Base-by-base conservation (phyloP, 2,329 filamentous ascomycete species). In the Pyricularia grisea region DNA sequence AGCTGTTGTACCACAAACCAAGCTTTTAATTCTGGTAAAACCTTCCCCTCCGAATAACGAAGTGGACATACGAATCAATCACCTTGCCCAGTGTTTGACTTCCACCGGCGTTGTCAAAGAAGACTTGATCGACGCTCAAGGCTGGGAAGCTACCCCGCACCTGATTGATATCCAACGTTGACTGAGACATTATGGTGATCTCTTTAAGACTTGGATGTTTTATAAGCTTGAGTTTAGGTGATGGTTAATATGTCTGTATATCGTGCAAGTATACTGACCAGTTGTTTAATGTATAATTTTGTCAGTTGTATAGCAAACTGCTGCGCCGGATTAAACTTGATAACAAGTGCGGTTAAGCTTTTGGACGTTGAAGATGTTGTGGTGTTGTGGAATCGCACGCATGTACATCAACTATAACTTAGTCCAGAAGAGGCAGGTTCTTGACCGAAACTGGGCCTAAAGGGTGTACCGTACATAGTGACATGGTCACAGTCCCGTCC, bases 51-150 rank as follows among this genome's bases (percentile, higher is more conserved):
- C 12, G 12, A 12, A 36, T 4, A 36, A 25, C 55, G 55, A 60
- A 2, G 9, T 25, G n/a, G n/a, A 78, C 84, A 78, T 76, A 91
- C 88, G 85, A 84, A 69, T 90, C 85, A 70, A 90, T 87, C 20
- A 92, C 92, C 20, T 84, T 81, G 30, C 85, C 86, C 3, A 94
- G 79, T 0, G 87, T 83, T 74, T 94, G 91, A 74, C 88, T 92
- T 55, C 91, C 91, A 23, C 91, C 91, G 12, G 90, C 92, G 75
- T 94, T 94, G 75, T 94, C 91, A 72, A 94, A 85, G 76, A 86
- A 93, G 67, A 93, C 83, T 74, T 93, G 90, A 65, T 88, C 69
- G 68, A 81, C 70, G 60, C 83, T 78, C 58, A 94, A 78, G 17
- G 90, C 89, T 42, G 91, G 91, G 79, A 94, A 94, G 68, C 84